These are phyloP conservation scores for Exophiala oligosperma DNA, from an alignment of 2,329 filamentous ascomycete genomes.

Conservation along the genomic window DNA sequence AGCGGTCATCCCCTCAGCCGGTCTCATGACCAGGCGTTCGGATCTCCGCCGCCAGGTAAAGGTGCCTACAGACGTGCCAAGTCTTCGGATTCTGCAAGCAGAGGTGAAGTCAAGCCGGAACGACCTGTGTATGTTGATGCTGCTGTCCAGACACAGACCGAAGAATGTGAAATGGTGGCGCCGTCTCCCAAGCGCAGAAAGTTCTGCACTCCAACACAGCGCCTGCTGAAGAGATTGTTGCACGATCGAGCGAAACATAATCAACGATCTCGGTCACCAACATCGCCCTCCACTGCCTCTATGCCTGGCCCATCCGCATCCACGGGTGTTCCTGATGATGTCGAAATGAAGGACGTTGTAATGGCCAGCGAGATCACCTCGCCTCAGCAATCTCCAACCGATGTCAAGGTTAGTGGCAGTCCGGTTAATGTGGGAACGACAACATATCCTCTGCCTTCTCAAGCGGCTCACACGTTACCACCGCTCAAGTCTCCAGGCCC, in stretches of 20 bases:
- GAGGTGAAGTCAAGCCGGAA: slow-evolving; percentile 33
- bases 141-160: slow-evolving; percentile 44
- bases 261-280: slow-evolving; percentile 26
- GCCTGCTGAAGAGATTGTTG: slow-evolving; percentile 44
- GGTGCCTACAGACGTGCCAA: slow-evolving; percentile 28
- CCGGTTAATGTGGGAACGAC: slow-evolving; percentile 16
- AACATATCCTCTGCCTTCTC: slow-evolving; percentile 28
- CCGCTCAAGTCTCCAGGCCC: slow-evolving; percentile 21
- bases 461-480: slow-evolving; percentile 28
- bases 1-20: slow-evolving; percentile 7
- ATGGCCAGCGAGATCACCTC: slow-evolving; percentile 3
- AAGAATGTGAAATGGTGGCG: slow-evolving; percentile 37
- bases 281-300: slow-evolving; percentile 13
- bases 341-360: slow-evolving; percentile 49
- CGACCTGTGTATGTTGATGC: slow-evolving; percentile 42
- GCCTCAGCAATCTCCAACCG: slow-evolving; percentile 14
- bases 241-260: slow-evolving; percentile 41
- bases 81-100: slow-evolving; percentile 32
- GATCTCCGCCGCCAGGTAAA: slow-evolving; percentile 38
- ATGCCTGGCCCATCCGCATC: slow-evolving; percentile 11
- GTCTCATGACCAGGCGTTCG: slow-evolving; percentile 27
- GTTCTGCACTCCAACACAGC: slow-evolving; percentile 44
- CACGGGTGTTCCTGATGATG: slow-evolving; percentile 35
- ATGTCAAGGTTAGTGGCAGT: slow-evolving; percentile 9
- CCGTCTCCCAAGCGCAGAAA: slow-evolving; percentile 31